These are phyloP conservation scores for Xerocomus brunneocitrinus DNA, from an alignment of 768 basidiomycete species.

Conservation along the genomic window DNA sequence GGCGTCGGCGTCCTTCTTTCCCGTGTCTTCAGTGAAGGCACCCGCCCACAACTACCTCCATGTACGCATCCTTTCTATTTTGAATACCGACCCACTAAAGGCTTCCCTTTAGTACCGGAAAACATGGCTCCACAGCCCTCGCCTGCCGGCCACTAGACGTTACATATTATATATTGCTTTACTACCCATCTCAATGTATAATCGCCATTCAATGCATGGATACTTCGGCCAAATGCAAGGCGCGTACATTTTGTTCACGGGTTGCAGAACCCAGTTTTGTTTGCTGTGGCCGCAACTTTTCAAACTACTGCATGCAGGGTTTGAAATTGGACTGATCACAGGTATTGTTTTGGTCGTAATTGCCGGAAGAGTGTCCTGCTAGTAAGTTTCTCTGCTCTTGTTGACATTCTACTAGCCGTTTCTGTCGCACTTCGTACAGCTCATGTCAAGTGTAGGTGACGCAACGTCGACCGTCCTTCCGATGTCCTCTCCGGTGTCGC, in stretches of 20 bases:
- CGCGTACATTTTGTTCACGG: slow-evolving; percentile 8
- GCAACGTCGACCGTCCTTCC: slow-evolving; percentile 11
- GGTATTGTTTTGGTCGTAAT: slow-evolving; percentile 4
- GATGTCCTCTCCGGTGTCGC: slow-evolving; percentile 13
- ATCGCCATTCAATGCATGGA: slow-evolving; percentile 34
- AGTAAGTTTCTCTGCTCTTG: slow-evolving; percentile 1
- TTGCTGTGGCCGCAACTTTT: background rate
- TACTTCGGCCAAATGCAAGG: slow-evolving; percentile 25
- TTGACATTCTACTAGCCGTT: background rate
- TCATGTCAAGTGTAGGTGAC: slow-evolving; percentile 18
- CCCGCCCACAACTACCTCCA: slow-evolving; percentile 75
- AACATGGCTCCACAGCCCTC: slow-evolving; percentile 49
- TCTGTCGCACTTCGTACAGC: background rate
- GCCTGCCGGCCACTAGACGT: slow-evolving; percentile 48
- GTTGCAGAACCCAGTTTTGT: background rate
- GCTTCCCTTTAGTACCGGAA: slow-evolving; percentile 42
- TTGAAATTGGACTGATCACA: slow-evolving; percentile 10
- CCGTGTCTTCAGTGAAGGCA: slow-evolving; percentile 81
- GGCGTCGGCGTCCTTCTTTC: slow-evolving; percentile 92
- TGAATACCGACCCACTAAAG: slow-evolving; percentile 5
- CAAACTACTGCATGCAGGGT: background rate
- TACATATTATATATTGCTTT: slow-evolving; percentile 28
- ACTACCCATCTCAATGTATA: slow-evolving; percentile 36
- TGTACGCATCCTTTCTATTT: slow-evolving; percentile 42
- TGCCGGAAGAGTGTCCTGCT: background rate